Percentiles rank a stretch among this genome's conserved stretches.
Evolutionary conservation across 768 basidiomycete genomes (phyloP).

Genomic region (Pluteus cervinus): DNA sequence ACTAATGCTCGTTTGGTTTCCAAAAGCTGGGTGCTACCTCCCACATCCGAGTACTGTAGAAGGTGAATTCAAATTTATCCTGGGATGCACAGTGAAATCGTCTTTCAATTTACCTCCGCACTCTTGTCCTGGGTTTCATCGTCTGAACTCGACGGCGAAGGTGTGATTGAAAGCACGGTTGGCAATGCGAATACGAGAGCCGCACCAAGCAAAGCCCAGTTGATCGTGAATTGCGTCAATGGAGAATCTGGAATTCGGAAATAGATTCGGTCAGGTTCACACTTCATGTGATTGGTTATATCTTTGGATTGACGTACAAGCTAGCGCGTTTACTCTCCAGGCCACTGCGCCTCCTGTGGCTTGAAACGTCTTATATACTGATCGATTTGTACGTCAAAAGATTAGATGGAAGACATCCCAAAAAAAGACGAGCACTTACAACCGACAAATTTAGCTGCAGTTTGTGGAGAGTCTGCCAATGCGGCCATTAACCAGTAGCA

Average conservation of each 20-base stretch:
- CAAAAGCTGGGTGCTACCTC: too few species aligned
- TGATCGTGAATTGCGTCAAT: slow-evolving; percentile 18
- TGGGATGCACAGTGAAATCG: too few species aligned
- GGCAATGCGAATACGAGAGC: slow-evolving; percentile 19
- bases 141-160: slow-evolving; percentile 15
- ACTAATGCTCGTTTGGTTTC: too few species aligned
- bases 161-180: slow-evolving; percentile 18
- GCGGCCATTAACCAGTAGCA: slow-evolving; percentile 26
- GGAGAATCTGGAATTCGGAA: too few species aligned
- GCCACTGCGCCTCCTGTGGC: slow-evolving; percentile 22
- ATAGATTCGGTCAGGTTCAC: background rate
- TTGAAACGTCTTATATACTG: slow-evolving; percentile 24
- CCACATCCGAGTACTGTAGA: too few species aligned
- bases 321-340: slow-evolving; percentile 24
- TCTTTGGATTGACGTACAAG: slow-evolving; percentile 11
- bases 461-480: slow-evolving; percentile 17
- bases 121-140: too few species aligned
- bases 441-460: slow-evolving; percentile 22
- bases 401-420: background rate
- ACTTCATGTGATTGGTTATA: background rate
- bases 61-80: too few species aligned
- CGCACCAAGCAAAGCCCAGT: slow-evolving; percentile 20
- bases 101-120: too few species aligned
- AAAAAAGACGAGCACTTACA: slow-evolving; percentile 9
- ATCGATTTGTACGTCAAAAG: slow-evolving; percentile 1